Evolutionary conservation across 2,329 filamentous ascomycete genomes (phyloP).

Genomic region (Fusarium sp.): DNA sequence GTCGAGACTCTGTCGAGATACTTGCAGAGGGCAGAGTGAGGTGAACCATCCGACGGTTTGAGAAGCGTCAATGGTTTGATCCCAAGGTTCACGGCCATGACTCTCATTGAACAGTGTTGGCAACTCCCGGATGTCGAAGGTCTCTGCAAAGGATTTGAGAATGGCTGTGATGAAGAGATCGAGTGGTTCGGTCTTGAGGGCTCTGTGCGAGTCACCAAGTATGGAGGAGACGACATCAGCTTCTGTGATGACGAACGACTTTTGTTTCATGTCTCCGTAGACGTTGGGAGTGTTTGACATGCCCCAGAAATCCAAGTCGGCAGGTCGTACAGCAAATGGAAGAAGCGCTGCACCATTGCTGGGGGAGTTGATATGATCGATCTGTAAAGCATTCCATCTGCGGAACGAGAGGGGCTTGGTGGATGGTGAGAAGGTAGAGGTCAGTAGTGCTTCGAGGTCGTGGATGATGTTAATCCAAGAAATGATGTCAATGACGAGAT

Average conservation of each 20-base stretch:
- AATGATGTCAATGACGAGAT: conserved; percentile 56
- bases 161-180: conserved; percentile 53
- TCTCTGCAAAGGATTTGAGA: conserved; percentile 47
- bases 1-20: conserved; percentile 2
- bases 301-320: conserved; percentile 35
- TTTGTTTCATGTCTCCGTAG: conserved; percentile 11
- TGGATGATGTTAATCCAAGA: conserved; percentile 58
- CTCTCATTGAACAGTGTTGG: conserved; percentile 54
- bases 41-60: conserved; percentile 60
- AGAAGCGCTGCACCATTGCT: neutral
- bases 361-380: conserved; percentile 41
- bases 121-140: conserved; percentile 48
- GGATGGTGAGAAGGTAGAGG: conserved; percentile 22
- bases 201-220: conserved; percentile 42
- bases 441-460: conserved; percentile 55
- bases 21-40: conserved; percentile 50
- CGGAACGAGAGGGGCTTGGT: conserved; percentile 49
- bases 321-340: conserved; percentile 3
- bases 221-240: neutral
- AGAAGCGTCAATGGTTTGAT: conserved; percentile 48
- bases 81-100: conserved; percentile 54
- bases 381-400: conserved; percentile 51
- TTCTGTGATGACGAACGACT: conserved; percentile 17
- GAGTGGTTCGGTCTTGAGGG: conserved; percentile 50
- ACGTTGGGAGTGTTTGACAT: conserved; percentile 13